Percentiles rank a stretch among this genome's conserved stretches.
phyloP scores from a whole-genome alignment of 805 yeast species.

The Grigorovia yakushimaensis region DNA sequence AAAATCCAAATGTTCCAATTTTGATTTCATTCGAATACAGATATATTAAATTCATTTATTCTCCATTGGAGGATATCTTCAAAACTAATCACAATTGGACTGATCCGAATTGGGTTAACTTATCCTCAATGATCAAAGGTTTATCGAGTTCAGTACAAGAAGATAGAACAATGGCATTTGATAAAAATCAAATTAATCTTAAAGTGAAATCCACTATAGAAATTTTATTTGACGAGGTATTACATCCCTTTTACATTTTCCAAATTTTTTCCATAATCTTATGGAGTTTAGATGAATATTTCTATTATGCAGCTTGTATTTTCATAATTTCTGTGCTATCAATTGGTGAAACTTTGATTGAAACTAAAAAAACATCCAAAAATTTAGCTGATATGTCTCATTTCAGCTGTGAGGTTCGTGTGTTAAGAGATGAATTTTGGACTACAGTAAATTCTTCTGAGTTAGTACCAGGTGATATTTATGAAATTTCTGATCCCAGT shows the following conservation, averaged over 20 bases:
- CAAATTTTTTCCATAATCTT: slow-evolving; percentile 85
- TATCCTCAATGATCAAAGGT: slow-evolving; percentile 49
- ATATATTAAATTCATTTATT: slow-evolving; percentile 71
- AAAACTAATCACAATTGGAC: slow-evolving; percentile 81
- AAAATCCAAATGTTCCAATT: slow-evolving; percentile 45
- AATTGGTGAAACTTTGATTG: slow-evolving; percentile 70
- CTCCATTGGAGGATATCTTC: slow-evolving; percentile 81
- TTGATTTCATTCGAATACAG: slow-evolving; percentile 70
- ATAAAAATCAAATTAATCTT: slow-evolving; percentile 63
- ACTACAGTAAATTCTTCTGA: slow-evolving; percentile 64
- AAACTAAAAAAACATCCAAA: slow-evolving; percentile 65
- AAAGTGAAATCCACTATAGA: slow-evolving; percentile 58
- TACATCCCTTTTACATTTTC: slow-evolving; percentile 92
- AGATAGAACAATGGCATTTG: slow-evolving; percentile 67
- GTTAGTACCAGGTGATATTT: slow-evolving; percentile 92
- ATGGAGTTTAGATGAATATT: slow-evolving; percentile 89
- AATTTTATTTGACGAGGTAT: slow-evolving; percentile 72
- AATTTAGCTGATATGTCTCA: slow-evolving; percentile 66
- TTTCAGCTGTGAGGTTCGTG: slow-evolving; percentile 74
- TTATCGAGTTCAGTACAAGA: slow-evolving; percentile 58
- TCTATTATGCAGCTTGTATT: slow-evolving; percentile 89
- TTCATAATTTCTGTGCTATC: slow-evolving; percentile 77
- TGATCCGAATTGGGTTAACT: slow-evolving; percentile 65
- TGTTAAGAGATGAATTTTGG: slow-evolving; percentile 91
- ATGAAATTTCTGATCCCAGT: slow-evolving; percentile 83